A percentile compares a stretch with the other conserved stretches of the same genome.
Conservation (phyloP, 345 rosid species). For the Clausena lansium region DNA sequence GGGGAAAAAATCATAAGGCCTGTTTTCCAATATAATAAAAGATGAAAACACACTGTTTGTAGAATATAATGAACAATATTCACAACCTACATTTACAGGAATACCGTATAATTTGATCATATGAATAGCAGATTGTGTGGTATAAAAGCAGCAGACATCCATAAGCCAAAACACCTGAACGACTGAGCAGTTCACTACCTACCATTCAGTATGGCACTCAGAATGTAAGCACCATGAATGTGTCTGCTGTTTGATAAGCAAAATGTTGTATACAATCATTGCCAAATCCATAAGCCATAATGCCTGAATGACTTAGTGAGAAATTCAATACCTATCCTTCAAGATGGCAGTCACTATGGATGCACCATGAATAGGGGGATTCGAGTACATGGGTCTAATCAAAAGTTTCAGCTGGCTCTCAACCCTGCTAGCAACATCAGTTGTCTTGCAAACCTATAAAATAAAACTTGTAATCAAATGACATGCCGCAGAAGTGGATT, state of each 20-base stretch:
- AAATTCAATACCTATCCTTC: slow-evolving; percentile 34
- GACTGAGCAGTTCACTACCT: background rate
- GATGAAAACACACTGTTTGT: background rate
- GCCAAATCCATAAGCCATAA: background rate
- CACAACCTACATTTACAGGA: background rate
- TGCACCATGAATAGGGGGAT: slow-evolving; percentile 59
- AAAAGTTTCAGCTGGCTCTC: slow-evolving; percentile 60
- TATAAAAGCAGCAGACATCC: background rate
- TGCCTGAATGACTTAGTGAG: background rate
- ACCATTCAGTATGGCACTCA: background rate
- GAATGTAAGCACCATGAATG: background rate
- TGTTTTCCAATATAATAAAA: background rate
- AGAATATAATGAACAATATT: background rate
- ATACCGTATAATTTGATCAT: background rate
- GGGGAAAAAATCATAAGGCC: background rate
- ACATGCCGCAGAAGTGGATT: background rate
- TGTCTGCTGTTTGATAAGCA: background rate
- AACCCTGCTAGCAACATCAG: slow-evolving; percentile 41
- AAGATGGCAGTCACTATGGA: slow-evolving; percentile 46
- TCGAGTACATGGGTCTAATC: slow-evolving; percentile 57
- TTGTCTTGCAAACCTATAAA: slow-evolving; percentile 43
- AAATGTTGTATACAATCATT: background rate
- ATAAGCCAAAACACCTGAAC: background rate
- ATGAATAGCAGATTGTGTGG: background rate
- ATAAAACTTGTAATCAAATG: background rate